Percentiles rank a stretch among this genome's conserved stretches.
Conservation (phyloP, 2,329 filamentous ascomycete species). For the Diaporthe sp. region DNA sequence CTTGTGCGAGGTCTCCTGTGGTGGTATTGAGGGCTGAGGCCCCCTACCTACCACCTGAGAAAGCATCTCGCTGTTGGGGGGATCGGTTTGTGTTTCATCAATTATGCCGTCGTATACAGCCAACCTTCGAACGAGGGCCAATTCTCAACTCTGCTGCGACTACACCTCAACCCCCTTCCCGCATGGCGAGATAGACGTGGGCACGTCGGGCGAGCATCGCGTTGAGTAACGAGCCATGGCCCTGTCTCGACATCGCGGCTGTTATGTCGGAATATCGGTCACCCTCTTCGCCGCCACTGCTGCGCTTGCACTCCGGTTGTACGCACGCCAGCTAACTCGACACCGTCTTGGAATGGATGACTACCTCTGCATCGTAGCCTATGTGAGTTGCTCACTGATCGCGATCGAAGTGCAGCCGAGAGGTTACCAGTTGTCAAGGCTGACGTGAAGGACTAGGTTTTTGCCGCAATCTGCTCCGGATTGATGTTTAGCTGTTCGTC, state of each 20-base stretch:
- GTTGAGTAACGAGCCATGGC: not conserved
- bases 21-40: not conserved
- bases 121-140: not conserved
- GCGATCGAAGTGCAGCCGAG: no score
- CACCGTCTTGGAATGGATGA: constrained; percentile 14
- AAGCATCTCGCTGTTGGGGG: not conserved
- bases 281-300: constrained; percentile 20
- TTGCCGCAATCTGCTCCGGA: not conserved
- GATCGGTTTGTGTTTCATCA: not conserved
- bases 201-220: not conserved
- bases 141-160: not conserved
- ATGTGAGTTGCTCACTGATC: not conserved
- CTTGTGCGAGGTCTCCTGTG: not conserved
- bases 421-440: not conserved
- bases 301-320: constrained; percentile 6
- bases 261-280: constrained; percentile 19
- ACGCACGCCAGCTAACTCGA: constrained; percentile 2
- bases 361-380: constrained; percentile 20
- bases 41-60: not conserved
- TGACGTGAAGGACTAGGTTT: not conserved
- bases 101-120: not conserved
- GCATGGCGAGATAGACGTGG: not conserved
- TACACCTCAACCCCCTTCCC: not conserved
- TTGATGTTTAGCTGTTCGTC: constrained; percentile 21
- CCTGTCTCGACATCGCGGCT: constrained; percentile 13